A percentile compares a stretch with the other conserved stretches of the same genome.
Conservation (phyloP, 805 yeast genomes). For the Ogataea pini region DNA sequence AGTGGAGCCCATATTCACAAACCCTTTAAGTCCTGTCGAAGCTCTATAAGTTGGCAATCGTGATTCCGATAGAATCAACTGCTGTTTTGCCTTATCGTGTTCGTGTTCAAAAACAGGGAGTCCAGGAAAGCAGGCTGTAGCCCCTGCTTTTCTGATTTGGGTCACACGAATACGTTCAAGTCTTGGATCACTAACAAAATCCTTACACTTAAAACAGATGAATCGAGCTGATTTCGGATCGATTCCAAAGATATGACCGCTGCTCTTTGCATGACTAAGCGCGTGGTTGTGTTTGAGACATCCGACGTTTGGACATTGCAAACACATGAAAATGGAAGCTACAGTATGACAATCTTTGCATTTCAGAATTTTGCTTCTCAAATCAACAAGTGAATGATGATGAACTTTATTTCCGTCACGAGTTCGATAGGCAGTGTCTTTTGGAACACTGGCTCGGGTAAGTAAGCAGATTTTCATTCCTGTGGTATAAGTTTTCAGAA, state of each 20-base stretch:
- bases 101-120: constrained; percentile 33
- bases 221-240: constrained; percentile 68
- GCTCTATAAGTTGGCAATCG: constrained; percentile 53
- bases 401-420: constrained; percentile 42
- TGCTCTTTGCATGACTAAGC: constrained; percentile 44
- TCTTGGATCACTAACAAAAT: constrained; percentile 62
- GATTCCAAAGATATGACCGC: constrained; percentile 59
- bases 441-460: constrained; percentile 19
- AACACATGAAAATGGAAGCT: constrained; percentile 57
- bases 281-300: constrained; percentile 57
- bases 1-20: constrained; percentile 94
- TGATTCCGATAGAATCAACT: constrained; percentile 36
- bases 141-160: constrained; percentile 26
- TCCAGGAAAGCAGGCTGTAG: constrained; percentile 30
- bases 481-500: constrained; percentile 50
- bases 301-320: constrained; percentile 78
- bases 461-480: constrained; percentile 48
- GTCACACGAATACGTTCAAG: constrained; percentile 52
- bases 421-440: constrained; percentile 29
- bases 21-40: constrained; percentile 79
- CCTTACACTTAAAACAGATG: constrained; percentile 78
- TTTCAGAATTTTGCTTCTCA: constrained; percentile 46
- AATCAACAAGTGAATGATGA: constrained; percentile 38
- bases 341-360: constrained; percentile 52
- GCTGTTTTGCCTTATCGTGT: constrained; percentile 26